Percentiles rank a stretch among this genome's conserved stretches.
These are phyloP conservation scores for Spiraea crenata DNA, from an alignment of 331 rosid genomes.

Conservation along the genomic window DNA sequence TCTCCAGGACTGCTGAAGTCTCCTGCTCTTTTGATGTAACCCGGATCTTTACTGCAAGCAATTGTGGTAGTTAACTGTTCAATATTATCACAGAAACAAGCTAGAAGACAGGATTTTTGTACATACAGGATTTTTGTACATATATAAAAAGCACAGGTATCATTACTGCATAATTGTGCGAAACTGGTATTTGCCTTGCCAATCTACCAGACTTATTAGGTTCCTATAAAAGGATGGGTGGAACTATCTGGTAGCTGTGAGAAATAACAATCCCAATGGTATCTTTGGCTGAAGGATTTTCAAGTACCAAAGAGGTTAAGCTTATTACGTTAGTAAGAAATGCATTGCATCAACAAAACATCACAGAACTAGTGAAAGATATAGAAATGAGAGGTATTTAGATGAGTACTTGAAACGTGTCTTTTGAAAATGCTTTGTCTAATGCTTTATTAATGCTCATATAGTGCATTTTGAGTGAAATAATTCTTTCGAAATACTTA, in stretches of 20 bases:
- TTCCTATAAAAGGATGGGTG: neutral
- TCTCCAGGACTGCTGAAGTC: slow-evolving; percentile 51
- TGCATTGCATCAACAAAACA: too few species aligned
- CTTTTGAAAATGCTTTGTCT: too few species aligned
- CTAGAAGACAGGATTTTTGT: neutral
- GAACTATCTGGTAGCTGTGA: slow-evolving; percentile 1
- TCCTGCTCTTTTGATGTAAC: slow-evolving; percentile 67
- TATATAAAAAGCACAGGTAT: slow-evolving; percentile 3
- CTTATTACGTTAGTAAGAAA: too few species aligned
- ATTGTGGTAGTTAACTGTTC: slow-evolving; percentile 21
- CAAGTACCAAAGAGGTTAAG: too few species aligned
- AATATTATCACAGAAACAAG: slow-evolving; percentile 8
- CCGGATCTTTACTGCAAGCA: slow-evolving; percentile 80
- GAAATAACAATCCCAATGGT: neutral
- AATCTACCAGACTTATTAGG: neutral
- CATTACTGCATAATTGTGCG: neutral
- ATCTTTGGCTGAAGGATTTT: too few species aligned
- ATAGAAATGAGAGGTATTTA: too few species aligned
- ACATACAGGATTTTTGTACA: neutral
- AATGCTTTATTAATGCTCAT: too few species aligned
- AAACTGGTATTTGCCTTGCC: neutral
- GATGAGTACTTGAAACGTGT: too few species aligned
- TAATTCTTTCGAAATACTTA: too few species aligned
- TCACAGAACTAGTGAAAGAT: too few species aligned
- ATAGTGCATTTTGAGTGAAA: too few species aligned